These are phyloP conservation scores for Parathielavia appendiculata DNA, from an alignment of 495 filamentous ascomycete species.

Conservation along the genomic window DNA sequence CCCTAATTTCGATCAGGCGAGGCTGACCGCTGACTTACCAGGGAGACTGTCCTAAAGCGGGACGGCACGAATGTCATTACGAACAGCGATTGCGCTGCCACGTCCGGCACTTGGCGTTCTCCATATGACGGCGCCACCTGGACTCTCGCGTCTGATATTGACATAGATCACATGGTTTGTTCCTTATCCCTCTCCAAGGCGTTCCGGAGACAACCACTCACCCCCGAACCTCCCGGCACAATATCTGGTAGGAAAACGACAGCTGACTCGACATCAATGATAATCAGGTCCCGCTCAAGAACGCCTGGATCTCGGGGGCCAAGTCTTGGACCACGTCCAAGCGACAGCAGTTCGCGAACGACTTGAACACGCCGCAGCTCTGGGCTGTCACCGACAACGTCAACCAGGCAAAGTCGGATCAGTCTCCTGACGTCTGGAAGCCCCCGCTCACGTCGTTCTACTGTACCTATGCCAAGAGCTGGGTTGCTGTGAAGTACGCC, in stretches of 20 bases:
- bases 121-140: constrained; percentile 67
- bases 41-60: constrained; percentile 63
- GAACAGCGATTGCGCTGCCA: constrained; percentile 50
- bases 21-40: constrained; percentile 13
- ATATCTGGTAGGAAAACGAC: no score
- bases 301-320: constrained; percentile 65
- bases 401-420: constrained; percentile 64
- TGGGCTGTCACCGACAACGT: constrained; percentile 70
- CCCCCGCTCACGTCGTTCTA: constrained; percentile 61
- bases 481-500: constrained; percentile 62
- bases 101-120: constrained; percentile 56
- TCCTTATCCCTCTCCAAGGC: no score
- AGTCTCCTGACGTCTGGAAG: constrained; percentile 68
- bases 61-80: constrained; percentile 56
- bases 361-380: constrained; percentile 63
- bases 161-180: constrained; percentile 65
- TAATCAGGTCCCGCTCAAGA: constrained; percentile 52
- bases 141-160: constrained; percentile 59
- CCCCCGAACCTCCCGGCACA: no score
- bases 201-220: no score
- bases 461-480: constrained; percentile 70
- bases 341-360: constrained; percentile 66
- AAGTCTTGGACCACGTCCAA: constrained; percentile 55
- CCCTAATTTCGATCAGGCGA: background rate
- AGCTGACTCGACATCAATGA: no score